Evolutionary conservation across 371 early-diverging fungal genomes (phyloP).

Genomic region (Circinella umbellata): DNA sequence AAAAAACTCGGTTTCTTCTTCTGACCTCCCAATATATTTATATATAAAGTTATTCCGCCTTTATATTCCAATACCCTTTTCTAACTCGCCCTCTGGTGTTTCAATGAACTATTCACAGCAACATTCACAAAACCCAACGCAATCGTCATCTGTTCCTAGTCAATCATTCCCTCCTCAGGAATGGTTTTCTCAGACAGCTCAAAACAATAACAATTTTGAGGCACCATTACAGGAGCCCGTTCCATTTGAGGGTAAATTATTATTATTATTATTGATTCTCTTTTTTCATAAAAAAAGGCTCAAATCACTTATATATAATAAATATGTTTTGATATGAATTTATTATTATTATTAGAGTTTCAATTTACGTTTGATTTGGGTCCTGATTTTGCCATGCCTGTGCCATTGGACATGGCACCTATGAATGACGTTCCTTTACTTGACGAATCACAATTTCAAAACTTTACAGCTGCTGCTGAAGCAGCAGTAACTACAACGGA

Average conservation of each 20-base stretch:
- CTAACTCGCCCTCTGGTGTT: slow-evolving; percentile 1
- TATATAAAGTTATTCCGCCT: too few relatives aligned
- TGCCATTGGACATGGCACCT: slow-evolving; percentile 42
- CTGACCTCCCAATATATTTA: too few relatives aligned
- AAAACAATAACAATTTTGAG: slow-evolving; percentile 7
- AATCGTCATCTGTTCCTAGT: neutral
- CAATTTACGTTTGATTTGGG: slow-evolving; percentile 54
- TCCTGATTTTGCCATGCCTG: slow-evolving; percentile 51
- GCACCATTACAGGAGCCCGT: slow-evolving; percentile 51
- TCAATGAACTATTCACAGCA: slow-evolving; percentile 20
- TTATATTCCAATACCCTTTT: too few relatives aligned
- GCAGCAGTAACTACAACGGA: neutral
- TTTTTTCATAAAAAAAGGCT: neutral
- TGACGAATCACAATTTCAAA: slow-evolving; percentile 18
- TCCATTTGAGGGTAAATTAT: slow-evolving; percentile 48
- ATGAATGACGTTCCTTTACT: slow-evolving; percentile 11
- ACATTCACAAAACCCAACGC: slow-evolving; percentile 6
- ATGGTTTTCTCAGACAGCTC: slow-evolving; percentile 5
- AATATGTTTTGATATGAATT: too few relatives aligned
- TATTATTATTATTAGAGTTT: slow-evolving; percentile 34
- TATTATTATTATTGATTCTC: neutral
- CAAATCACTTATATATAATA: too few relatives aligned
- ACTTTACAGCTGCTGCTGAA: slow-evolving; percentile 7
- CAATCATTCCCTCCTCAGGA: slow-evolving; percentile 2
- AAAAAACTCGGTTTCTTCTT: too few relatives aligned